Percentiles rank a stretch among this genome's conserved stretches.
Conservation (phyloP, 1,284 basidiomycete species). For the Farysia itapuensis region DNA sequence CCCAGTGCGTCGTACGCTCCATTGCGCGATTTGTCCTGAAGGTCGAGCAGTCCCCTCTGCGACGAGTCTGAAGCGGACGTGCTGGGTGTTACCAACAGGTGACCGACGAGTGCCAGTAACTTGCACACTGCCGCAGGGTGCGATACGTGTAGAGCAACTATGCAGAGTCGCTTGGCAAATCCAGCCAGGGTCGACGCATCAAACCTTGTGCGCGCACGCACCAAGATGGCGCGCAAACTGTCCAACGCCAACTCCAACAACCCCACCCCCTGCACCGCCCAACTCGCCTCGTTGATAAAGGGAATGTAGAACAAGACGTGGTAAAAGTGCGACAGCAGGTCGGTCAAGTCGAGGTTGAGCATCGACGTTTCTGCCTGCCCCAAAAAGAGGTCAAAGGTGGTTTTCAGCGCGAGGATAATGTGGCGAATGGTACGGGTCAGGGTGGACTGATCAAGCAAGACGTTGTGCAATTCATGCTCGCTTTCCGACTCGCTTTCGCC, state of each 20-base stretch:
- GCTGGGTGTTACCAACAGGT: constrained; percentile 11
- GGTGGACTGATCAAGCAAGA: constrained; percentile 18
- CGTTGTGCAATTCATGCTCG: constrained; percentile 6
- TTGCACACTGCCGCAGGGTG: constrained; percentile 2
- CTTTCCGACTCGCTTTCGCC: neutral
- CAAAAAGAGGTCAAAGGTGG: constrained; percentile 91
- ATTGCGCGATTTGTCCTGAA: constrained; percentile 17
- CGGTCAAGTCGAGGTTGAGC: constrained; percentile 88
- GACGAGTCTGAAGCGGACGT: constrained; percentile 2
- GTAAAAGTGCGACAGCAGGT: constrained; percentile 81
- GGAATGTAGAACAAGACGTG: constrained; percentile 63
- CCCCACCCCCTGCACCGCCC: constrained; percentile 59
- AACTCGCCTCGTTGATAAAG: constrained; percentile 62
- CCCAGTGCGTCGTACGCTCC: constrained; percentile 9
- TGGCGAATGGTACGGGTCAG: constrained; percentile 65
- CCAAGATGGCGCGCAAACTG: constrained; percentile 67
- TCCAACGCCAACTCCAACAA: constrained; percentile 22
- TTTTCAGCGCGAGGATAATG: constrained; percentile 81
- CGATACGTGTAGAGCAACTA: constrained; percentile 8
- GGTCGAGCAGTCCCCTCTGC: constrained; percentile 19
- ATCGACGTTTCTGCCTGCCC: constrained; percentile 88
- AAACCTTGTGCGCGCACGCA: constrained; percentile 73
- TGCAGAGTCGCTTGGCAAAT: constrained; percentile 80
- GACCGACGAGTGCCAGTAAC: constrained; percentile 4
- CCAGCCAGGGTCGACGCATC: constrained; percentile 69